These are phyloP conservation scores for Chaetothyriales sp. DNA, from an alignment of 2,329 filamentous ascomycete species.

Conservation along the genomic window DNA sequence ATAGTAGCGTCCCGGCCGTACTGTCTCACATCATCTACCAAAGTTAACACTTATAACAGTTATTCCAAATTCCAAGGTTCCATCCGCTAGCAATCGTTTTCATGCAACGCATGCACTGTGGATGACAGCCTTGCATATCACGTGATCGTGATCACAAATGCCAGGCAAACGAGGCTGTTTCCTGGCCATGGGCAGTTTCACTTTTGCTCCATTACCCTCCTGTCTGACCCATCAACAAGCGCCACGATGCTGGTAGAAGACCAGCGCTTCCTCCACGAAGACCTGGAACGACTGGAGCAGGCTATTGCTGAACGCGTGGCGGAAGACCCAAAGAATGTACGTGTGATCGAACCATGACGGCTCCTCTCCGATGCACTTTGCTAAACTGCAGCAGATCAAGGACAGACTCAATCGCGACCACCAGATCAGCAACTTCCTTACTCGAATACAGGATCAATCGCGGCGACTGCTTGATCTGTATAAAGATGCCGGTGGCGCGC, in stretches of 20 bases:
- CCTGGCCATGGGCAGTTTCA: too few species aligned
- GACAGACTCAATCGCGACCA: constrained; percentile 83
- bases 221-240: neutral
- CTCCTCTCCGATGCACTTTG: neutral
- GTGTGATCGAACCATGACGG: constrained; percentile 21
- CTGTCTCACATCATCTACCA: too few species aligned
- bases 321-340: constrained; percentile 76
- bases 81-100: too few species aligned
- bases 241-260: constrained; percentile 68
- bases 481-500: constrained; percentile 56
- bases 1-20: too few species aligned
- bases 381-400: constrained; percentile 47
- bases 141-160: too few species aligned
- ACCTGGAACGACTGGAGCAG: constrained; percentile 88
- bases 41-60: too few species aligned
- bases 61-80: too few species aligned
- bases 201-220: too few species aligned
- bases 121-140: too few species aligned
- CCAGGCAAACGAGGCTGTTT: too few species aligned
- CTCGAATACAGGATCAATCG: constrained; percentile 77
- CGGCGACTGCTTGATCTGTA: constrained; percentile 68
- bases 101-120: too few species aligned
- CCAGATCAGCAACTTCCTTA: constrained; percentile 72
- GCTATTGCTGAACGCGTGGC: constrained; percentile 76
- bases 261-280: constrained; percentile 85